Conservation (phyloP, 2,329 filamentous ascomycete species). For the Beauveria scarabaeidicola region DNA sequence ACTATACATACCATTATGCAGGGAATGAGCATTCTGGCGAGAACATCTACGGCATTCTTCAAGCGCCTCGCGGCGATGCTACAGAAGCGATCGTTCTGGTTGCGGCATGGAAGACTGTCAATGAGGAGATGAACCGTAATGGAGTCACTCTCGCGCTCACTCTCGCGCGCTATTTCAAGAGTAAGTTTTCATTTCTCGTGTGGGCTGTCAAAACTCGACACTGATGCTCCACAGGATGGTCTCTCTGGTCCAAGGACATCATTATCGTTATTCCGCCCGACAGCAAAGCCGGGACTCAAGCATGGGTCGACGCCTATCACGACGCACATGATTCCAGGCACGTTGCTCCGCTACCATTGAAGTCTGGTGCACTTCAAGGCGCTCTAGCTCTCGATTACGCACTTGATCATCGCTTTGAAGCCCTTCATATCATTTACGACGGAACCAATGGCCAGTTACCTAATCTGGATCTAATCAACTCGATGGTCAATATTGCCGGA, state of each 20-base stretch:
- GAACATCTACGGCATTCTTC: conserved; percentile 89
- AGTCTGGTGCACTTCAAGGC: conserved; percentile 87
- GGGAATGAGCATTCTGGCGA: conserved; percentile 68
- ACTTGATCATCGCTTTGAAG: conserved; percentile 74
- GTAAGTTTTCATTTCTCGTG: conserved; percentile 29
- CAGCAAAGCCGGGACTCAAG: conserved; percentile 82
- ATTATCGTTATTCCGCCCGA: conserved; percentile 85
- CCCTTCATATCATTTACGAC: conserved; percentile 87
- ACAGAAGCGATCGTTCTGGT: conserved; percentile 94
- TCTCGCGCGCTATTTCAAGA: conserved; percentile 88
- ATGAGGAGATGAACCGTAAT: conserved; percentile 71
- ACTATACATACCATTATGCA: conserved; percentile 75
- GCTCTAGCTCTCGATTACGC: conserved; percentile 92
- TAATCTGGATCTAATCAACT: conserved; percentile 94
- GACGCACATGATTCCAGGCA: conserved; percentile 67
- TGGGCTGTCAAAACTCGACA: background rate
- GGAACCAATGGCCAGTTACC: conserved; percentile 92
- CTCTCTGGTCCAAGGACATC: conserved; percentile 97
- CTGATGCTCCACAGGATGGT: conserved; percentile 56
- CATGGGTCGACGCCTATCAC: conserved; percentile 97
- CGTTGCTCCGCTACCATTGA: conserved; percentile 72
- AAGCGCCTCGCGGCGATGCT: conserved; percentile 88
- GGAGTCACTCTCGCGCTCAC: conserved; percentile 82
- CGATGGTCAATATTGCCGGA: conserved; percentile 74
- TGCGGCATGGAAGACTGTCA: conserved; percentile 77